Percentiles rank a stretch among this genome's conserved stretches.
phyloP scores from a whole-genome alignment of 441 rosid genomes.

The Pelargonium citronellum region DNA sequence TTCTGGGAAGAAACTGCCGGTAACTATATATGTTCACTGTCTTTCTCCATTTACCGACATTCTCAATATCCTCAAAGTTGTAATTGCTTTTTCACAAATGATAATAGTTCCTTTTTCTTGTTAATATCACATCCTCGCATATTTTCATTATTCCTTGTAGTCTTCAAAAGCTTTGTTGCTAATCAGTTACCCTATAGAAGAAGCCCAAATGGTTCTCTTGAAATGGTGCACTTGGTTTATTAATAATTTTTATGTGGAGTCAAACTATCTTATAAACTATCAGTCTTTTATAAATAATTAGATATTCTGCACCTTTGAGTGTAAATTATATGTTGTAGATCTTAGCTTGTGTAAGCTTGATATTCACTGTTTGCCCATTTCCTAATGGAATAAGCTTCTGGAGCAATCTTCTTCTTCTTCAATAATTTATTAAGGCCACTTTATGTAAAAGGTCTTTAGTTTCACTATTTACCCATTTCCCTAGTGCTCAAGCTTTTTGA shows the following conservation, averaged over 20 bases:
- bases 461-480: too few relatives aligned
- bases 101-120: not conserved
- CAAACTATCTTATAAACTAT: not conserved
- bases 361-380: too few relatives aligned
- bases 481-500: too few relatives aligned
- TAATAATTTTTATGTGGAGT: not conserved
- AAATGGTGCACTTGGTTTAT: not conserved
- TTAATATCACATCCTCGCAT: not conserved
- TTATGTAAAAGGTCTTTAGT: too few relatives aligned
- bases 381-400: too few relatives aligned
- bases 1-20: constrained; percentile 97
- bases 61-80: constrained; percentile 6
- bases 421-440: too few relatives aligned
- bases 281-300: not conserved
- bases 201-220: not conserved
- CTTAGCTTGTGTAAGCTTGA: not conserved
- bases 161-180: not conserved
- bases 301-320: not conserved
- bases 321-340: not conserved
- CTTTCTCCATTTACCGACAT: not conserved
- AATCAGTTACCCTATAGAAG: not conserved
- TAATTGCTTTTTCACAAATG: constrained; percentile 1
- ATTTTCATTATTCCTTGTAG: not conserved
- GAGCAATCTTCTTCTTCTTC: too few relatives aligned
- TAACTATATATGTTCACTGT: constrained; percentile 14